Percentiles rank a stretch among this genome's conserved stretches.
Conservation (phyloP, 768 basidiomycete species). For the Kwoniella sp. region DNA sequence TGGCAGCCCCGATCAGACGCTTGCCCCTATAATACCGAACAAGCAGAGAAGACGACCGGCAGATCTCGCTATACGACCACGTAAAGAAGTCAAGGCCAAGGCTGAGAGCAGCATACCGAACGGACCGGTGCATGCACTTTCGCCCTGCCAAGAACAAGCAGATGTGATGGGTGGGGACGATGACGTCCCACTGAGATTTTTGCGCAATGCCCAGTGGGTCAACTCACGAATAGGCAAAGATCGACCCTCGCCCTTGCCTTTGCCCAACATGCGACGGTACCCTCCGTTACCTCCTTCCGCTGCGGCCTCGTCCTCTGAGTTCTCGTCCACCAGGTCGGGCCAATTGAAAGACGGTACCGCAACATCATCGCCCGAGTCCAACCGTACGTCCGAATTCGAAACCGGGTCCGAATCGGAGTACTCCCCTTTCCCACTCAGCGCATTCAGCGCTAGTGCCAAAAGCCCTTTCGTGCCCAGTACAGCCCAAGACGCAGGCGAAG, state of each 20-base stretch:
- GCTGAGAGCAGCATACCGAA: too few species aligned
- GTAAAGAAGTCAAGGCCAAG: too few species aligned
- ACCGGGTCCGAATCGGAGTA: slow-evolving; percentile 15
- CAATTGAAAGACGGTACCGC: not conserved
- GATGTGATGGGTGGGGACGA: slow-evolving; percentile 16
- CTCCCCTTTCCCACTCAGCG: slow-evolving; percentile 32
- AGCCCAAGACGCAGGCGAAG: slow-evolving; percentile 21
- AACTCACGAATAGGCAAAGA: slow-evolving; percentile 27
- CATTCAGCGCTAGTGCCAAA: slow-evolving; percentile 2
- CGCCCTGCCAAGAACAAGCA: not conserved
- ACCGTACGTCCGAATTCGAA: too few species aligned
- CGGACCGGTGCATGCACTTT: too few species aligned
- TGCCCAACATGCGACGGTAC: slow-evolving; percentile 1
- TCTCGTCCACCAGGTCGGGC: not conserved
- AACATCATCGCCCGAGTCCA: too few species aligned
- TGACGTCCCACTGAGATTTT: slow-evolving; percentile 36
- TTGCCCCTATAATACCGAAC: slow-evolving; percentile 20
- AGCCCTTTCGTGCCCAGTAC: slow-evolving; percentile 29
- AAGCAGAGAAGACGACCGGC: too few species aligned
- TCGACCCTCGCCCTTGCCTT: slow-evolving; percentile 39
- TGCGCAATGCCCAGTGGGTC: slow-evolving; percentile 37
- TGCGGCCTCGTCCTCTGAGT: not conserved
- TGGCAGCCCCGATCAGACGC: slow-evolving; percentile 35
- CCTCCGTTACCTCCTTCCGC: not conserved
- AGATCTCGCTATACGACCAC: too few species aligned